phyloP scores from a whole-genome alignment of 495 filamentous ascomycete genomes.

The Annulohypoxylon bovei region DNA sequence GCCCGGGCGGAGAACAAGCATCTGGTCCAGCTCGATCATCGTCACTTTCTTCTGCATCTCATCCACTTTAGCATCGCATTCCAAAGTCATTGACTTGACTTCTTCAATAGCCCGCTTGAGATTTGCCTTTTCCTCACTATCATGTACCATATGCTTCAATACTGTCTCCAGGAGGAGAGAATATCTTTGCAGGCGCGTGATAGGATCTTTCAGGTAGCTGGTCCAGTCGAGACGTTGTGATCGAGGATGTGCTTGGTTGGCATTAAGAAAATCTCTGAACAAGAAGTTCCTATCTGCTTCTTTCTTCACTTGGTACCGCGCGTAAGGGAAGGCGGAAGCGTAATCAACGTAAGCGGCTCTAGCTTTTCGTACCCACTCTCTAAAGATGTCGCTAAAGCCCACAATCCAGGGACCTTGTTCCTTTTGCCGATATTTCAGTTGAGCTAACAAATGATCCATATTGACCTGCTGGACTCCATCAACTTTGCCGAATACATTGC shows the following conservation, averaged over 20 bases:
- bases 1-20: slow-evolving; percentile 82
- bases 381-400: slow-evolving; percentile 96
- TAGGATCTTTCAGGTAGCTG: slow-evolving; percentile 91
- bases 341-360: slow-evolving; percentile 90
- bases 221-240: slow-evolving; percentile 91
- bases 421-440: slow-evolving; percentile 96
- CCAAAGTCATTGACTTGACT: slow-evolving; percentile 87
- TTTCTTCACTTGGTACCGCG: slow-evolving; percentile 82
- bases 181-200: slow-evolving; percentile 92
- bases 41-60: slow-evolving; percentile 94
- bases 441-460: slow-evolving; percentile 91
- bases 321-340: slow-evolving; percentile 85
- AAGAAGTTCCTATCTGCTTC: slow-evolving; percentile 85
- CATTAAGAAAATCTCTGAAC: slow-evolving; percentile 86
- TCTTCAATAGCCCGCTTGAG: slow-evolving; percentile 90
- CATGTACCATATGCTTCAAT: slow-evolving; percentile 80
- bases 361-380: slow-evolving; percentile 98
- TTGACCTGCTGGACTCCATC: slow-evolving; percentile 91
- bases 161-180: slow-evolving; percentile 84
- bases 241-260: slow-evolving; percentile 78
- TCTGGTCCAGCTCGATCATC: slow-evolving; percentile 81
- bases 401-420: slow-evolving; percentile 95
- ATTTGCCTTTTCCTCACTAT: slow-evolving; percentile 91
- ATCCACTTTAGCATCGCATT: slow-evolving; percentile 93
- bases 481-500: slow-evolving; percentile 88